Conservation (phyloP, 2,329 filamentous ascomycete genomes). For the Amesomyces nigricolor region DNA sequence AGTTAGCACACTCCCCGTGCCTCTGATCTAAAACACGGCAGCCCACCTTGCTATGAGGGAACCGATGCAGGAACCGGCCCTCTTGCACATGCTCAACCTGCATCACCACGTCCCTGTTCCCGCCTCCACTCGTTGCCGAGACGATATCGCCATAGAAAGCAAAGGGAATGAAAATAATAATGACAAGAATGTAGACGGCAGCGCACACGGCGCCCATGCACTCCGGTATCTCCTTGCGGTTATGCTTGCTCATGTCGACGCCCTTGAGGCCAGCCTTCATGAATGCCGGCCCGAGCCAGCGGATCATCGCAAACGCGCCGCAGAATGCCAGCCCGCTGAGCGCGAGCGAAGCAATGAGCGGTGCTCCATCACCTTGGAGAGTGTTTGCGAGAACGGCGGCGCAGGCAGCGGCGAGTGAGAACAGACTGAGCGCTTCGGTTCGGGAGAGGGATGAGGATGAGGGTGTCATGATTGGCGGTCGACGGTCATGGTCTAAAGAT, state of each 20-base stretch:
- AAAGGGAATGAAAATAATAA: constrained; percentile 93
- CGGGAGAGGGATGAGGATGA: constrained; percentile 40
- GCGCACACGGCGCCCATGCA: constrained; percentile 94
- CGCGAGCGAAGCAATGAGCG: constrained; percentile 80
- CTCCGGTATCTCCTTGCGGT: constrained; percentile 77
- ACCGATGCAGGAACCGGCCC: constrained; percentile 81
- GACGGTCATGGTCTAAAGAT: neutral
- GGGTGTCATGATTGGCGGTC: constrained; percentile 11
- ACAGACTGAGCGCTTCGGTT: constrained; percentile 48
- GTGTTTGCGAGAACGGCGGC: constrained; percentile 72
- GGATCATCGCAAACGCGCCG: constrained; percentile 76
- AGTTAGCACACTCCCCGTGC: neutral
- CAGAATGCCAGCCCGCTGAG: constrained; percentile 81
- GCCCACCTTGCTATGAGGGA: constrained; percentile 84
- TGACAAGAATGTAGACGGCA: constrained; percentile 79
- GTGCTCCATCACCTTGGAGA: constrained; percentile 79
- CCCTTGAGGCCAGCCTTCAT: constrained; percentile 84
- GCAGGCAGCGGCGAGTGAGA: constrained; percentile 63
- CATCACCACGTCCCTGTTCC: constrained; percentile 80
- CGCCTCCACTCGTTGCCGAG: constrained; percentile 85
- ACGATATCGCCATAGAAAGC: constrained; percentile 98
- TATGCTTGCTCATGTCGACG: constrained; percentile 70
- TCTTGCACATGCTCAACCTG: constrained; percentile 68
- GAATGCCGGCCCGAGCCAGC: constrained; percentile 89
- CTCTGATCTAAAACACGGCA: neutral